Evolutionary conservation across 805 yeast species (phyloP).

Genomic region (Suhomyces sp.): DNA sequence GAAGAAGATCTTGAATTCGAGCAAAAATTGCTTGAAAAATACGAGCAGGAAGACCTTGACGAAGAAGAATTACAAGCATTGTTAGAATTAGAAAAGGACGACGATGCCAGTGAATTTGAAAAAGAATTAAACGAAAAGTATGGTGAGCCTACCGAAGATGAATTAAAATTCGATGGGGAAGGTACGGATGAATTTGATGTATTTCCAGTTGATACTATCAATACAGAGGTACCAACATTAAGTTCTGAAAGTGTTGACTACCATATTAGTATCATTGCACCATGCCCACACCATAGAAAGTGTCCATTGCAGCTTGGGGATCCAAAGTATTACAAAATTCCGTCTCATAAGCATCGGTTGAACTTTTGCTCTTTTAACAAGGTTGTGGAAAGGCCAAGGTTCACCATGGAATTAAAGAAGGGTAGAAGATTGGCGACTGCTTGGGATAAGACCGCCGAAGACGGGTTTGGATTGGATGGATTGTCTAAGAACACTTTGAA

Average conservation of each 20-base stretch:
- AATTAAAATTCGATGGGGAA: constrained; percentile 49
- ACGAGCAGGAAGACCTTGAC: constrained; percentile 21
- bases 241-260: constrained; percentile 35
- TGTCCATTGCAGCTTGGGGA: constrained; percentile 85
- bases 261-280: constrained; percentile 73
- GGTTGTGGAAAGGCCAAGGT: constrained; percentile 73
- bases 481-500: constrained; percentile 26
- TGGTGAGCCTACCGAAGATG: constrained; percentile 45
- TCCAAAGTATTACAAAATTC: constrained; percentile 60
- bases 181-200: constrained; percentile 31
- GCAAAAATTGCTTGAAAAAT: constrained; percentile 26
- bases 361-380: constrained; percentile 77
- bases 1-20: constrained; percentile 37
- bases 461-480: constrained; percentile 53
- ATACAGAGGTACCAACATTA: constrained; percentile 10
- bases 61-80: constrained; percentile 12
- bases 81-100: constrained; percentile 16
- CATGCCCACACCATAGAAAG: constrained; percentile 82
- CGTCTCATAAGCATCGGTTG: constrained; percentile 56
- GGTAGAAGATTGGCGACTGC: constrained; percentile 71
- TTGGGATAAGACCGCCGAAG: constrained; percentile 62
- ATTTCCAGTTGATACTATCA: constrained; percentile 10
- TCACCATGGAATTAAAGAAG: constrained; percentile 76
- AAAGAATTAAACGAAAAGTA: constrained; percentile 35
- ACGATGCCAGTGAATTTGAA: constrained; percentile 18